Percentiles rank a stretch among this genome's conserved stretches.
Evolutionary conservation across 2,329 filamentous ascomycete species (phyloP).

Genomic region (Thielaviopsis ethacetica): DNA sequence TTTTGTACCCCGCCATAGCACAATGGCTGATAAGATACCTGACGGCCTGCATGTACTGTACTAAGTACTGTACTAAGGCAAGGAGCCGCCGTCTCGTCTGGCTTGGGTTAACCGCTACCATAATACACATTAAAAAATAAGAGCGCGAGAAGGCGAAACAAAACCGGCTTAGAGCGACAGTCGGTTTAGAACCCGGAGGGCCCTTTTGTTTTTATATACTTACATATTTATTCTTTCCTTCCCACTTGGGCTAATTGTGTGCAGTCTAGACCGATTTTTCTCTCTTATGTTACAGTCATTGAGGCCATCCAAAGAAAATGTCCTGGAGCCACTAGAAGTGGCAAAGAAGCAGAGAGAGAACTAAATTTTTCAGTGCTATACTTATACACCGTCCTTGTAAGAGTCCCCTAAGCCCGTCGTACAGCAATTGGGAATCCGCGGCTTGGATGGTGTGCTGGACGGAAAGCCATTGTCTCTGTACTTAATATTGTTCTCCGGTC

Average conservation of each 20-base stretch:
- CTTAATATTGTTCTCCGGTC: neutral
- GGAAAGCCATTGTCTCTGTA: neutral
- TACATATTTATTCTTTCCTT: neutral
- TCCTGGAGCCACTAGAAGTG: neutral
- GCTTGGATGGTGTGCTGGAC: neutral
- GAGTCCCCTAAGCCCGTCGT: too few relatives aligned
- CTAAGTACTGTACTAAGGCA: too few relatives aligned
- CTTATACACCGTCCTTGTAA: too few relatives aligned
- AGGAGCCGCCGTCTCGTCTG: neutral
- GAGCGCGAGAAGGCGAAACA: neutral
- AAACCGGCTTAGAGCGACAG: neutral
- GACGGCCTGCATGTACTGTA: too few relatives aligned
- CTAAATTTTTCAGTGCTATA: too few relatives aligned
- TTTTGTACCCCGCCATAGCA: constrained; percentile 3
- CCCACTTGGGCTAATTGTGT: neutral
- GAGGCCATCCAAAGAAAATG: neutral
- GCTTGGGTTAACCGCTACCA: too few relatives aligned
- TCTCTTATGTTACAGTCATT: neutral
- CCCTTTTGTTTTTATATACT: neutral
- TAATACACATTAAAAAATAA: neutral
- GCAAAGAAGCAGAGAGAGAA: neutral
- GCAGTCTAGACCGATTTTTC: neutral
- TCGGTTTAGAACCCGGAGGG: neutral
- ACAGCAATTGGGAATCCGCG: neutral
- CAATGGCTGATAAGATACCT: neutral